These are phyloP conservation scores for Sclerotiophoma versabilis DNA, from an alignment of 2,329 filamentous ascomycete genomes.

Conservation along the genomic window DNA sequence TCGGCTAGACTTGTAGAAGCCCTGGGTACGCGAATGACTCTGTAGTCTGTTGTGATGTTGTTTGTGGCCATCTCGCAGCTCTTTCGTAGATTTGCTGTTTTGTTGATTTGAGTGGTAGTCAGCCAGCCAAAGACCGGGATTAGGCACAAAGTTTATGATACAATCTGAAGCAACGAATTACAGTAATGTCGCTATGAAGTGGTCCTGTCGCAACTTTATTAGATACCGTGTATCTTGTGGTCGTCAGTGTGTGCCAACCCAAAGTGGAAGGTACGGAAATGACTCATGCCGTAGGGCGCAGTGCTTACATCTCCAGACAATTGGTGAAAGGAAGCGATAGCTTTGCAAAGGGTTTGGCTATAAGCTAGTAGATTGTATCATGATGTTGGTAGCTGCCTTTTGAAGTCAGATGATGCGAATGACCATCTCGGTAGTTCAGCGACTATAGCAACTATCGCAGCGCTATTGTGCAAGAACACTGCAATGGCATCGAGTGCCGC, in stretches of 20 bases:
- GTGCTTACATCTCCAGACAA: not conserved
- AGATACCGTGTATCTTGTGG: not conserved
- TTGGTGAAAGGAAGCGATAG: not conserved
- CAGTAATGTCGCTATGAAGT: not conserved
- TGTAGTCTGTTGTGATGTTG: slow-evolving; percentile 8
- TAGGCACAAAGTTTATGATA: not conserved
- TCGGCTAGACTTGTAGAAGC: slow-evolving; percentile 15
- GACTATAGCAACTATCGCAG: too few relatives aligned
- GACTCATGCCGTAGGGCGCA: not conserved
- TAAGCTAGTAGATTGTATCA: not conserved
- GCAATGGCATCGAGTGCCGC: not conserved
- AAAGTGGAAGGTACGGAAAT: not conserved
- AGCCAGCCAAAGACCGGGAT: not conserved
- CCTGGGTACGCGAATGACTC: slow-evolving; percentile 20
- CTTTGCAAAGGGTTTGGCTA: not conserved
- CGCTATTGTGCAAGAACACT: not conserved
- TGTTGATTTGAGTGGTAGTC: not conserved
- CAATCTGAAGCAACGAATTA: not conserved
- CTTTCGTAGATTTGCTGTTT: not conserved
- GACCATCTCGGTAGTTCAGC: too few relatives aligned
- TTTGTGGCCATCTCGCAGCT: not conserved
- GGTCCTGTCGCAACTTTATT: not conserved
- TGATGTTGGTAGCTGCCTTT: not conserved
- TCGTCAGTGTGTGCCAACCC: not conserved
- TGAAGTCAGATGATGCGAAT: not conserved